These are phyloP conservation scores for Leccinum barrowsii DNA, from an alignment of 768 basidiomycete genomes.

Conservation along the genomic window DNA sequence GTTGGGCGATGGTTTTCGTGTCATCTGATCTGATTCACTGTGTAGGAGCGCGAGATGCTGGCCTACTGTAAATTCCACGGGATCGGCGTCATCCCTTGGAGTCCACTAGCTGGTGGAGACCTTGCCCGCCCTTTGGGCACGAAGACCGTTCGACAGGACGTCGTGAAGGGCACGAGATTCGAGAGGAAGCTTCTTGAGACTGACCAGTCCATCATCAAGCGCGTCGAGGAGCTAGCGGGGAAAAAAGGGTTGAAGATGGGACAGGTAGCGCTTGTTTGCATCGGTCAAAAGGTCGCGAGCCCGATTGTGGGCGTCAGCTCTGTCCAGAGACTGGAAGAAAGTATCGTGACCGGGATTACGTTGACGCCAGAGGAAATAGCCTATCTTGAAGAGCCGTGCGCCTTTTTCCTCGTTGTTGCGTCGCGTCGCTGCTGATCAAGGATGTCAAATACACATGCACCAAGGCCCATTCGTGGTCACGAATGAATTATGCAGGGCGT, in stretches of 20 bases:
- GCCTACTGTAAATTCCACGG: conserved; percentile 45
- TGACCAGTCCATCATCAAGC: conserved; percentile 34
- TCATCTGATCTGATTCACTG: no score
- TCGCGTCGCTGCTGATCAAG: background rate
- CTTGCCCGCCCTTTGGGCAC: conserved; percentile 37
- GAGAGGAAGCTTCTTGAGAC: conserved; percentile 26
- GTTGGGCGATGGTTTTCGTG: no score
- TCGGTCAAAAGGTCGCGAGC: conserved; percentile 36
- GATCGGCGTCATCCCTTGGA: conserved; percentile 51
- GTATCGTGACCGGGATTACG: conserved; percentile 22
- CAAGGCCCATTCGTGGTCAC: conserved; percentile 19
- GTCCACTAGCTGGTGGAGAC: conserved; percentile 38
- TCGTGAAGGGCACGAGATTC: conserved; percentile 17
- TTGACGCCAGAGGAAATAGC: conserved; percentile 30
- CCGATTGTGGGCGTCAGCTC: conserved; percentile 43
- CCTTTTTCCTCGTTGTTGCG: background rate
- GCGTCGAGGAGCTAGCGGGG: conserved; percentile 41
- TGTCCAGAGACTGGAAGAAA: conserved; percentile 28
- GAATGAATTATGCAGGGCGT: background rate
- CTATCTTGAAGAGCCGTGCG: conserved; percentile 32
- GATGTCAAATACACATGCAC: conserved; percentile 12
- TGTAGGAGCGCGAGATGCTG: conserved; percentile 43
- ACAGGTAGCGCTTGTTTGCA: conserved; percentile 45
- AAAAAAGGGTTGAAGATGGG: conserved; percentile 41
- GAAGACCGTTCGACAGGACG: conserved; percentile 22